These are phyloP conservation scores for Zygosaccharomyces lentus DNA, from an alignment of 805 yeast species.

Conservation along the genomic window DNA sequence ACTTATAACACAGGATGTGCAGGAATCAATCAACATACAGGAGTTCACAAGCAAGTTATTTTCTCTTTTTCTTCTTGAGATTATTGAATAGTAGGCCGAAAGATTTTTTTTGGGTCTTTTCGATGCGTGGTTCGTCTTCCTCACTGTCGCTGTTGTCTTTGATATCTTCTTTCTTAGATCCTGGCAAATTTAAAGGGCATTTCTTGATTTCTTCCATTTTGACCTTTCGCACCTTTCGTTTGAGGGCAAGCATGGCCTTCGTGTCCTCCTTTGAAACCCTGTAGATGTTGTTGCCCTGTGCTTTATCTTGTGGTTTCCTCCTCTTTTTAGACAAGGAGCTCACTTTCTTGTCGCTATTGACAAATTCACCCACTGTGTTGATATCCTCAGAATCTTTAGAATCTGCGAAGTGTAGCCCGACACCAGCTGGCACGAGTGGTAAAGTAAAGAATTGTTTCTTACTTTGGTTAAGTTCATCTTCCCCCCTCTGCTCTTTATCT, in stretches of 20 bases:
- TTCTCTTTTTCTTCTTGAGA: slow-evolving; percentile 14
- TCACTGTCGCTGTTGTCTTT: slow-evolving; percentile 13
- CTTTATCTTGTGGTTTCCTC: slow-evolving; percentile 12
- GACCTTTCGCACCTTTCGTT: slow-evolving; percentile 31
- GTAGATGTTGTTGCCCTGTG: slow-evolving; percentile 19
- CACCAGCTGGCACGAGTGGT: slow-evolving; percentile 34
- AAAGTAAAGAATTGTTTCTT: slow-evolving; percentile 28
- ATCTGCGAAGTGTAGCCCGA: slow-evolving; percentile 26
- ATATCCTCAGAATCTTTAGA: slow-evolving; percentile 23
- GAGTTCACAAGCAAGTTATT: not conserved
- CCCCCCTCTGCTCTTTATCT: slow-evolving; percentile 1
- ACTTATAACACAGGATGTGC: not conserved
- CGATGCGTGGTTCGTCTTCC: slow-evolving; percentile 16
- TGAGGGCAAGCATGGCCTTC: slow-evolving; percentile 35
- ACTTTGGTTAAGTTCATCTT: slow-evolving; percentile 18
- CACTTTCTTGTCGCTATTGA: slow-evolving; percentile 33
- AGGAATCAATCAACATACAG: not conserved
- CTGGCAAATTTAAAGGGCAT: slow-evolving; percentile 1
- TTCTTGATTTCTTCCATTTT: slow-evolving; percentile 18
- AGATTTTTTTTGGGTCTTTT: slow-evolving; percentile 24
- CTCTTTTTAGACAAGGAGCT: slow-evolving; percentile 32
- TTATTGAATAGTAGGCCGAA: slow-evolving; percentile 28
- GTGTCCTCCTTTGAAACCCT: slow-evolving; percentile 33
- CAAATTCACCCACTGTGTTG: slow-evolving; percentile 36
- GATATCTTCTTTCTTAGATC: not conserved